Conservation (phyloP, 2,329 filamentous ascomycete species). For the Septoria linicola region DNA sequence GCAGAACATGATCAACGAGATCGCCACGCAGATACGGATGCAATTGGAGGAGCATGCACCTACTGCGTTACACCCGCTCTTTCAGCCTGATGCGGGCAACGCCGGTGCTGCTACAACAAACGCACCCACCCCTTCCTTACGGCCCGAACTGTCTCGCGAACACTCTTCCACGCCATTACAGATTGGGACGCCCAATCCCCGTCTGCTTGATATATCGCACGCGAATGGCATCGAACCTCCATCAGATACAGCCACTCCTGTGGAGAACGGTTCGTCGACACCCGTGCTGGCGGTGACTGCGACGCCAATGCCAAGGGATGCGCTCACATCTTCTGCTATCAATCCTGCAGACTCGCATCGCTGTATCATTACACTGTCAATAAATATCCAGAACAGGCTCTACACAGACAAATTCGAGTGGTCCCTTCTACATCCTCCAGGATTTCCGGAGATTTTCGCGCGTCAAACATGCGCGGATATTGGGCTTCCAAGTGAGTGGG, state of each 20-base stretch:
- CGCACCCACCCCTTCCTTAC: slow-evolving; percentile 37
- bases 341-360: slow-evolving; percentile 94
- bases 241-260: slow-evolving; percentile 47
- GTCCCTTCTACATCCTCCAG: slow-evolving; percentile 88
- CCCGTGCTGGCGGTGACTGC: slow-evolving; percentile 68
- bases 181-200: slow-evolving; percentile 30
- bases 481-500: slow-evolving; percentile 87
- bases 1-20: slow-evolving; percentile 67
- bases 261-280: slow-evolving; percentile 45
- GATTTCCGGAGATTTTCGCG: slow-evolving; percentile 88
- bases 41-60: slow-evolving; percentile 96
- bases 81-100: slow-evolving; percentile 57
- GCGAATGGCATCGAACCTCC: slow-evolving; percentile 49
- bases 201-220: slow-evolving; percentile 45
- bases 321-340: slow-evolving; percentile 55
- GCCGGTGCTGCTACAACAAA: slow-evolving; percentile 33
- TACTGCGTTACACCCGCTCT: slow-evolving; percentile 88
- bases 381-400: slow-evolving; percentile 85
- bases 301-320: slow-evolving; percentile 51
- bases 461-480: slow-evolving; percentile 90
- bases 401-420: slow-evolving; percentile 98
- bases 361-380: slow-evolving; percentile 85
- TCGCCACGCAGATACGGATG: slow-evolving; percentile 90
- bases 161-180: slow-evolving; percentile 47
- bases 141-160: slow-evolving; percentile 50